Evolutionary conservation across 306 rosid genomes (phyloP).

Genomic region (Trichosanthes cucumerina): DNA sequence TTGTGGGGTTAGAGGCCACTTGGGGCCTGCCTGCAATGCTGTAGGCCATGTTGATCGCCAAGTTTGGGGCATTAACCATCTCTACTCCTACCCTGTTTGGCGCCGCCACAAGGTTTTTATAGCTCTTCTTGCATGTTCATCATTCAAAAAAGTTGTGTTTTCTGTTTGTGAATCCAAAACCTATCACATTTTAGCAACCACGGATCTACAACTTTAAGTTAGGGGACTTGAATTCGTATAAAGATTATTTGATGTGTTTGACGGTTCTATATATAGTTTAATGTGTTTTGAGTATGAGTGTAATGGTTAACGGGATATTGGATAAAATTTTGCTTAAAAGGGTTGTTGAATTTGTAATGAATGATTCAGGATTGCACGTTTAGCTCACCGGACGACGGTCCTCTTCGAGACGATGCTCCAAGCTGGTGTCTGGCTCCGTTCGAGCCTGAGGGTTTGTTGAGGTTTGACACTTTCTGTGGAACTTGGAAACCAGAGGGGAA

Average conservation of each 20-base stretch:
- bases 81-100: slow-evolving; percentile 78
- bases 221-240: too few relatives aligned
- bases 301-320: too few relatives aligned
- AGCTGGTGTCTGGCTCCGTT: slow-evolving; percentile 73
- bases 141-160: not conserved
- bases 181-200: not conserved
- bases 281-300: too few relatives aligned
- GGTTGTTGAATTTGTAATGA: not conserved
- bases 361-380: slow-evolving; percentile 52
- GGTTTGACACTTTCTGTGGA: slow-evolving; percentile 20
- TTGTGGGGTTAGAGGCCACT: slow-evolving; percentile 84
- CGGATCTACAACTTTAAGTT: too few relatives aligned
- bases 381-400: slow-evolving; percentile 34
- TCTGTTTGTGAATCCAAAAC: not conserved
- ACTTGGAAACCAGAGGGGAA: not conserved
- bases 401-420: slow-evolving; percentile 50
- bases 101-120: slow-evolving; percentile 47
- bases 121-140: not conserved
- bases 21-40: slow-evolving; percentile 88
- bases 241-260: too few relatives aligned
- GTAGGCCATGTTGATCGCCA: slow-evolving; percentile 76
- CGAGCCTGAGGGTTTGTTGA: slow-evolving; percentile 83
- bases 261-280: not conserved
- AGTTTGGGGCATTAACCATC: slow-evolving; percentile 87
- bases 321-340: not conserved